A percentile compares a stretch with the other conserved stretches of the same genome.
These are phyloP conservation scores for Tetradesmus lagerheimii DNA, from an alignment of 139 green algal genomes.

Conservation along the genomic window DNA sequence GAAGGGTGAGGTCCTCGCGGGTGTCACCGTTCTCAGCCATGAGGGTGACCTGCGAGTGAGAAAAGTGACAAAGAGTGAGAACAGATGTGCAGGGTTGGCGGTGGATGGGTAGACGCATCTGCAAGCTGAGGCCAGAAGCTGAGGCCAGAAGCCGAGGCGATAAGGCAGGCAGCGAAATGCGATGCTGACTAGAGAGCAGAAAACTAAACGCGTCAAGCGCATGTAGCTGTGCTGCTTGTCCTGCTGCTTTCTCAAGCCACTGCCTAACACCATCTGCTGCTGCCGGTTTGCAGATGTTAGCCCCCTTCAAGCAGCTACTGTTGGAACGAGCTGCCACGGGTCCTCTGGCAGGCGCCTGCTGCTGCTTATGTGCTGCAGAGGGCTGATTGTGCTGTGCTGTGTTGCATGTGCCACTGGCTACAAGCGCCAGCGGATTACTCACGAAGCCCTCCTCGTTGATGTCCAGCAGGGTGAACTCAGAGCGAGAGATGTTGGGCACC, in stretches of 20 bases:
- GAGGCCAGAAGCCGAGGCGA: not conserved
- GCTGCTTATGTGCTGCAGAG: not conserved
- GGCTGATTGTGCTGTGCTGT: not conserved
- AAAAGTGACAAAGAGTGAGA: no score
- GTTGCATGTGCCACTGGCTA: not conserved
- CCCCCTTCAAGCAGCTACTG: no score
- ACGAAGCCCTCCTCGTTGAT: conserved; percentile 98
- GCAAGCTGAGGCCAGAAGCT: not conserved
- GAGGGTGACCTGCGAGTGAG: conserved; percentile 79
- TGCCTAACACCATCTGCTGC: no score
- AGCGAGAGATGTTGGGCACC: conserved; percentile 91
- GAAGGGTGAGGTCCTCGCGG: conserved; percentile 97
- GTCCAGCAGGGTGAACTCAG: conserved; percentile 96
- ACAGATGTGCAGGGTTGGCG: no score
- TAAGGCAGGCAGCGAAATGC: not conserved
- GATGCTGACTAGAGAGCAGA: not conserved
- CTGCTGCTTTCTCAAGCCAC: not conserved
- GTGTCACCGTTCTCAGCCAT: conserved; percentile 95
- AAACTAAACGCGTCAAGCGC: no score
- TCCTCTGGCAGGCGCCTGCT: not conserved
- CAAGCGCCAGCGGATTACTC: conserved; percentile 54
- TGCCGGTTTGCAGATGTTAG: no score
- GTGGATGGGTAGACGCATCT: no score
- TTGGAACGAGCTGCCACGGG: no score
- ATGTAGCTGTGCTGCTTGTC: not conserved